Conservation (phyloP, 768 basidiomycete genomes). For the Wakefieldia striispora region DNA sequence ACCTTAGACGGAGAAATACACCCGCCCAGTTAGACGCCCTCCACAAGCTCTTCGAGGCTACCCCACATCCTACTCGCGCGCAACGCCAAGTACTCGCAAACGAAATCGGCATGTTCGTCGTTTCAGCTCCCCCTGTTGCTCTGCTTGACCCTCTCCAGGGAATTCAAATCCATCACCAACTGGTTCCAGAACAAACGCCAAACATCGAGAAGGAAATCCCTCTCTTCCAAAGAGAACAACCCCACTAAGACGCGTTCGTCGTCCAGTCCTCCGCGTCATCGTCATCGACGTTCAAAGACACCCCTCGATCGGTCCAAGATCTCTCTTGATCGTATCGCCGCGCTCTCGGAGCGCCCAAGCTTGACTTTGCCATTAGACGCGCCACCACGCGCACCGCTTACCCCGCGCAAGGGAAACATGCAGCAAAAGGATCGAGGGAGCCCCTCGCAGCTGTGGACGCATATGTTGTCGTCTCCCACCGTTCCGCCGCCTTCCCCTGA, state of each 20-base stretch:
- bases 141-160: conserved; percentile 39
- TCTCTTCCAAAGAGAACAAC: conserved; percentile 24
- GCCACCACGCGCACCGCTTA: conserved; percentile 18
- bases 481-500: conserved; percentile 18
- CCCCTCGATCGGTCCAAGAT: conserved; percentile 25
- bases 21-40: conserved; percentile 36
- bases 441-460: conserved; percentile 27
- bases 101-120: conserved; percentile 38
- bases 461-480: conserved; percentile 30
- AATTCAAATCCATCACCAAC: conserved; percentile 66
- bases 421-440: conserved; percentile 6
- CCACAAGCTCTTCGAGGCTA: conserved; percentile 33
- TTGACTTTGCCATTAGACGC: conserved; percentile 7
- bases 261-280: conserved; percentile 8
- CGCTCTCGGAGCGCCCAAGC: conserved; percentile 30
- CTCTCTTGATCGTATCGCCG: conserved; percentile 31
- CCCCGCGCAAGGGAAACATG: conserved; percentile 25
- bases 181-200: conserved; percentile 87
- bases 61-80: conserved; percentile 41
- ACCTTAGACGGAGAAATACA: conserved; percentile 31
- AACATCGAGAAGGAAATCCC: conserved; percentile 31
- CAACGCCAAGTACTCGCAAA: conserved; percentile 40
- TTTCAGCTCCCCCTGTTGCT: not conserved
- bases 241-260: conserved; percentile 1
- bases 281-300: conserved; percentile 7